A percentile compares a stretch with the other conserved stretches of the same genome.
These are phyloP conservation scores for Calonectria pteridis DNA, from an alignment of 2,329 filamentous ascomycete genomes.

Conservation along the genomic window DNA sequence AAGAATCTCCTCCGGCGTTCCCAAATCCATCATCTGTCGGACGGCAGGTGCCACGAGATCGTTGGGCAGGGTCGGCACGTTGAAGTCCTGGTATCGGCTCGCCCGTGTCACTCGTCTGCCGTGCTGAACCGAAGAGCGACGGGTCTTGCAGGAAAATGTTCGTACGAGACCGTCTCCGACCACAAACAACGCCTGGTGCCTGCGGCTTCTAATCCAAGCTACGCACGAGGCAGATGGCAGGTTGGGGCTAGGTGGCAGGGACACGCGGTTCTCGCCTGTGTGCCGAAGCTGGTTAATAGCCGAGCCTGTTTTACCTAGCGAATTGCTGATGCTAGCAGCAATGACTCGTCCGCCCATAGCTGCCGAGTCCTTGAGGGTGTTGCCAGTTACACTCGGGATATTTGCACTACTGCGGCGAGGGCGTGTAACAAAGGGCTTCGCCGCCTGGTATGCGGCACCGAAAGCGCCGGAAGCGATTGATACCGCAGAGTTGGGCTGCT, in stretches of 20 bases:
- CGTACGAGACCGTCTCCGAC: constrained; percentile 75
- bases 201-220: constrained; percentile 73
- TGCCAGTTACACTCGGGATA: constrained; percentile 50
- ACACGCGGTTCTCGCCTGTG: constrained; percentile 80
- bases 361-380: constrained; percentile 69
- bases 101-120: constrained; percentile 66
- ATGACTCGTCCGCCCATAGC: constrained; percentile 80
- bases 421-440: constrained; percentile 69
- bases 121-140: constrained; percentile 66
- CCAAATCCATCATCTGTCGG: constrained; percentile 63
- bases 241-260: constrained; percentile 69
- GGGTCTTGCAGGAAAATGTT: constrained; percentile 71
- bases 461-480: constrained; percentile 79
- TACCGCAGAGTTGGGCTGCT: constrained; percentile 67
- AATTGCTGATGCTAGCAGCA: constrained; percentile 79
- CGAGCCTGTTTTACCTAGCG: constrained; percentile 79
- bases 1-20: constrained; percentile 67
- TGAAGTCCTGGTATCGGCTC: constrained; percentile 74
- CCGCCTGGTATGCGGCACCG: constrained; percentile 77
- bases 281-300: constrained; percentile 79
- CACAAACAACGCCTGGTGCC: constrained; percentile 72
- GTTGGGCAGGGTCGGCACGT: constrained; percentile 73
- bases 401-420: constrained; percentile 65
- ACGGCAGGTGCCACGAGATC: constrained; percentile 68
- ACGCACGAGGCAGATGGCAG: constrained; percentile 71